Evolutionary conservation across 2,329 filamentous ascomycete species (phyloP).

Genomic region (Colletotrichum simmondsii): DNA sequence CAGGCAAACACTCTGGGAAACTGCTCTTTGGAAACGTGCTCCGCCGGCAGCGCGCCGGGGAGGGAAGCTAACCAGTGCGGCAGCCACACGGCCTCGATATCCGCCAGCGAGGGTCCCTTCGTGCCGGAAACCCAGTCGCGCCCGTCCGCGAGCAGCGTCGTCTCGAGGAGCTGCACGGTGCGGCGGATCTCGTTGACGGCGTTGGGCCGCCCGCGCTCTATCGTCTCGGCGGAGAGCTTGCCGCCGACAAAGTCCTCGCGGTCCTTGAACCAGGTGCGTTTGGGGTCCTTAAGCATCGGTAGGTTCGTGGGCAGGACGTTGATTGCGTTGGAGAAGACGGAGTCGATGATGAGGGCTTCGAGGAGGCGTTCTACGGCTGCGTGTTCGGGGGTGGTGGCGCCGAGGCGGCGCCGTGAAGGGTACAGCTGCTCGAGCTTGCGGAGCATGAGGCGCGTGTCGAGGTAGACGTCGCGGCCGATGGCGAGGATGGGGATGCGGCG

Average conservation of each 20-base stretch:
- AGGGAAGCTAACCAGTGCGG: constrained; percentile 73
- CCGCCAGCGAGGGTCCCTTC: constrained; percentile 65
- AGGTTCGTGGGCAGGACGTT: constrained; percentile 67
- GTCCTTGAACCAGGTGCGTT: constrained; percentile 71
- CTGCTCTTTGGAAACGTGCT: constrained; percentile 59
- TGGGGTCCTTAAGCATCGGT: constrained; percentile 64
- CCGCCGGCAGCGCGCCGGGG: constrained; percentile 63
- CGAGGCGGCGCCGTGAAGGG: constrained; percentile 52
- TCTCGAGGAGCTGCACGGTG: constrained; percentile 69
- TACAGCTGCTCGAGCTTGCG: constrained; percentile 69
- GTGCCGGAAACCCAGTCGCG: constrained; percentile 71
- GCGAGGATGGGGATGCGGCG: constrained; percentile 76
- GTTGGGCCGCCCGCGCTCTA: constrained; percentile 56
- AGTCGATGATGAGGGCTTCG: constrained; percentile 65
- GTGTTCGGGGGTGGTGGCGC: constrained; percentile 50
- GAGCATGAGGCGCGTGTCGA: constrained; percentile 77
- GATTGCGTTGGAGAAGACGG: constrained; percentile 65
- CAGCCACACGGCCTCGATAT: constrained; percentile 77
- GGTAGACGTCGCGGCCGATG: constrained; percentile 75
- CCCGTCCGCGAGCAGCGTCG: constrained; percentile 72
- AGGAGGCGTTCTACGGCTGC: constrained; percentile 65
- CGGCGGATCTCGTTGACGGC: constrained; percentile 65
- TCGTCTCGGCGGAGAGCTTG: constrained; percentile 38
- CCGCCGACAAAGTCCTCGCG: constrained; percentile 51
- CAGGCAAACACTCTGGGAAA: constrained; percentile 73